A percentile compares a stretch with the other conserved stretches of the same genome.
phyloP scores from a whole-genome alignment of 257 asterid genomes.

The Nicotiana attenuata region DNA sequence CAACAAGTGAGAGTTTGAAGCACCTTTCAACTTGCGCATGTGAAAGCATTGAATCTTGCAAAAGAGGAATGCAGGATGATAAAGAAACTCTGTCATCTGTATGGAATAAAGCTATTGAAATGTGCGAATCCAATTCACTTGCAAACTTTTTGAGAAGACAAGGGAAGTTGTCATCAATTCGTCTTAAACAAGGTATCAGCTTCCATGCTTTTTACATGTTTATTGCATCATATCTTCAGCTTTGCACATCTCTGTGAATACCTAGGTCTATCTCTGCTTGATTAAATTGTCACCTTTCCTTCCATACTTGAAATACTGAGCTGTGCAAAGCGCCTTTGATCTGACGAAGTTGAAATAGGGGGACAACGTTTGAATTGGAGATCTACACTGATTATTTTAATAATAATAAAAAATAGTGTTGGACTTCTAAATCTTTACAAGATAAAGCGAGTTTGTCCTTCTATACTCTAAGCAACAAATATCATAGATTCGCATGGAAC shows the following conservation, averaged over 20 bases:
- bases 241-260: neutral
- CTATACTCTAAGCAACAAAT: neutral
- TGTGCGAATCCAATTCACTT: slow-evolving; percentile 50
- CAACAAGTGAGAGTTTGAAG: slow-evolving; percentile 68
- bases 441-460: neutral
- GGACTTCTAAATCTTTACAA: neutral
- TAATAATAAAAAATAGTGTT: neutral
- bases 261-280: neutral
- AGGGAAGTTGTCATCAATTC: slow-evolving; percentile 59
- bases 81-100: slow-evolving; percentile 45
- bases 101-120: slow-evolving; percentile 55
- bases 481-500: too few relatives aligned
- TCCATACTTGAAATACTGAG: neutral
- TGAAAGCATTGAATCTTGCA: slow-evolving; percentile 27
- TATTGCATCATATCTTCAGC: neutral
- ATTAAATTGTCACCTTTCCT: neutral
- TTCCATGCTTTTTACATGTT: neutral
- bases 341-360: neutral
- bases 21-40: slow-evolving; percentile 37
- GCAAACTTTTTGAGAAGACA: slow-evolving; percentile 51
- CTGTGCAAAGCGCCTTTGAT: neutral
- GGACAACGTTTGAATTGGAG: neutral
- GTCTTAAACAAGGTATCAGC: slow-evolving; percentile 50
- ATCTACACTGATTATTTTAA: neutral
- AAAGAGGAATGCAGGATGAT: slow-evolving; percentile 32